Conservation (phyloP, 345 rosid genomes). For the Diplotaxis tenuifolia region DNA sequence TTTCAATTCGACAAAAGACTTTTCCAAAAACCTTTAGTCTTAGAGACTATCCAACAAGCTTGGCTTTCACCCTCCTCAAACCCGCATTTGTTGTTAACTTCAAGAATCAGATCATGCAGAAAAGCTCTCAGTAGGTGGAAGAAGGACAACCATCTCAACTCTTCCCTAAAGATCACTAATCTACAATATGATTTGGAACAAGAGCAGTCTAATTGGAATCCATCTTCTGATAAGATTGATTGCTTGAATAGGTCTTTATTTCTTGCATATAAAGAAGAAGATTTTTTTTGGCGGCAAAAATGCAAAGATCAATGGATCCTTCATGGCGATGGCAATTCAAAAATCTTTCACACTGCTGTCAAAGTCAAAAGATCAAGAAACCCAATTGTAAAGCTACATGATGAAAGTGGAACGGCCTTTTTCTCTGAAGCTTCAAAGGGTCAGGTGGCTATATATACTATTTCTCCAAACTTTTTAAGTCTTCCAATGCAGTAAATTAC, state of each 20-base stretch:
- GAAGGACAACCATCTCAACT: not conserved
- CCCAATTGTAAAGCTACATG: not conserved
- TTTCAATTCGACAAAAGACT: not conserved
- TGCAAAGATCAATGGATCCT: not conserved
- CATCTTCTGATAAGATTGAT: not conserved
- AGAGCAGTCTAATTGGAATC: not conserved
- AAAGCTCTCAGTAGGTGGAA: not conserved
- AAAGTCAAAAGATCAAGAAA: not conserved
- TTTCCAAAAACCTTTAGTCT: not conserved
- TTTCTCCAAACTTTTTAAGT: not conserved
- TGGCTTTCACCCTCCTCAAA: not conserved
- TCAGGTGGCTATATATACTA: not conserved
- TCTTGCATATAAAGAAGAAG: not conserved
- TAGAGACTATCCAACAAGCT: not conserved
- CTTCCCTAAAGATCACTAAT: not conserved
- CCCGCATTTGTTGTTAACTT: no score
- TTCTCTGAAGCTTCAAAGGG: not conserved
- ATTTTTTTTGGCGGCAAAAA: not conserved
- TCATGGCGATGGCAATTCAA: not conserved
- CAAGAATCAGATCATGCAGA: not conserved
- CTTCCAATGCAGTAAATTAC: not conserved
- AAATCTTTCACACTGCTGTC: not conserved
- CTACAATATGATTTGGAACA: not conserved
- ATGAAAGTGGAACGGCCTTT: not conserved
- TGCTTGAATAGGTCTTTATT: not conserved